Percentiles rank a stretch among this genome's conserved stretches.
phyloP scores from a whole-genome alignment of 2,329 filamentous ascomycete genomes.

The Teratosphaeria epicoccoides region DNA sequence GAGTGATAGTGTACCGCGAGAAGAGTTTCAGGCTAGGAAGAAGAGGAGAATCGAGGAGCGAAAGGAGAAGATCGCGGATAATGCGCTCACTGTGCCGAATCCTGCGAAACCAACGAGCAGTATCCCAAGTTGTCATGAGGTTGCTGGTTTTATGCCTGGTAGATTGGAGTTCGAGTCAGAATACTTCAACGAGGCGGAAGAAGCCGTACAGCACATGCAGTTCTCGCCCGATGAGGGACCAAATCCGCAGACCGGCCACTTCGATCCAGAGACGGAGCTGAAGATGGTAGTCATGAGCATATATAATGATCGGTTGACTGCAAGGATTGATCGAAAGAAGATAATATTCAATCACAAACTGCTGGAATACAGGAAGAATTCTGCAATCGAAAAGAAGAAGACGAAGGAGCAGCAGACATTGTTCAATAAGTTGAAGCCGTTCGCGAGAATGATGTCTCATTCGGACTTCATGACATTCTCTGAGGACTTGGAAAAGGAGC shows the following conservation, averaged over 20 bases:
- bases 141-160: slow-evolving; percentile 97
- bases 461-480: slow-evolving; percentile 80
- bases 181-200: slow-evolving; percentile 94
- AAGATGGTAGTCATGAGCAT: slow-evolving; percentile 98
- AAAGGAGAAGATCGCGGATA: slow-evolving; percentile 76
- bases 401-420: slow-evolving; percentile 92
- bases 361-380: slow-evolving; percentile 87
- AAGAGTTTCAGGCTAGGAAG: slow-evolving; percentile 87
- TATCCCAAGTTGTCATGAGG: slow-evolving; percentile 92
- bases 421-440: slow-evolving; percentile 87
- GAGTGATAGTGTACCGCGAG: slow-evolving; percentile 69
- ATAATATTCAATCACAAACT: slow-evolving; percentile 93
- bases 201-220: slow-evolving; percentile 95
- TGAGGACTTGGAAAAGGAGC: slow-evolving; percentile 77
- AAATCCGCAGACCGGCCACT: slow-evolving; percentile 69
- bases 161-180: slow-evolving; percentile 96
- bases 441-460: slow-evolving; percentile 92
- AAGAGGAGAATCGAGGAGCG: slow-evolving; percentile 88
- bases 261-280: slow-evolving; percentile 92
- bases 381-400: slow-evolving; percentile 79
- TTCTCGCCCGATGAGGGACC: slow-evolving; percentile 94
- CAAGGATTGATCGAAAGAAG: slow-evolving; percentile 87
- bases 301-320: slow-evolving; percentile 84
- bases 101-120: slow-evolving; percentile 83
- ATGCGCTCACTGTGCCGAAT: slow-evolving; percentile 74